Evolutionary conservation across 768 basidiomycete genomes (phyloP).

Genomic region (Termitomyces sp.): DNA sequence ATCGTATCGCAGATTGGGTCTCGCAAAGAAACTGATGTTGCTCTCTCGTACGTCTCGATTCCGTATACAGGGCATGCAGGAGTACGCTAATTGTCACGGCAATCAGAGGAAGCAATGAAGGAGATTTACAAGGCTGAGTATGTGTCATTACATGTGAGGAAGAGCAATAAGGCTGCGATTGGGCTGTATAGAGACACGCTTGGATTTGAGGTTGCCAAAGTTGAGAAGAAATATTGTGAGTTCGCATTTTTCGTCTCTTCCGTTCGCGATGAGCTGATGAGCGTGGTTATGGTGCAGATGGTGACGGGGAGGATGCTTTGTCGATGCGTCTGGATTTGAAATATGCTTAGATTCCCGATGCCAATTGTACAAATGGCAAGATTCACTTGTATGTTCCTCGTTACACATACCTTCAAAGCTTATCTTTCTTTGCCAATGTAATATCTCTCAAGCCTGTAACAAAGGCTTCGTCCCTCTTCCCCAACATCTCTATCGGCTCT

Average conservation of each 20-base stretch:
- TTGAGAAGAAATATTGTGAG: conserved; percentile 91
- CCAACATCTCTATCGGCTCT: not conserved
- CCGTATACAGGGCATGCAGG: not conserved
- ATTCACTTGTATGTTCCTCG: not conserved
- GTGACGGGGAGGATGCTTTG: conserved; percentile 1
- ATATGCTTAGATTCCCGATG: not conserved
- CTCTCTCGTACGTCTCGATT: conserved; percentile 67
- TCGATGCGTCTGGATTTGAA: conserved; percentile 1
- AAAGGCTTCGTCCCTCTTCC: not conserved
- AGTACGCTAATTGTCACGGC: not conserved
- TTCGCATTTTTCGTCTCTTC: conserved; percentile 9
- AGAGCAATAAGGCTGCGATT: conserved; percentile 92
- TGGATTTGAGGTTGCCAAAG: conserved; percentile 80
- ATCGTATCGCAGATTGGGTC: conserved; percentile 83
- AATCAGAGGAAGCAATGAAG: conserved; percentile 84
- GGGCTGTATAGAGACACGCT: conserved; percentile 84
- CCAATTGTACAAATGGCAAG: not conserved
- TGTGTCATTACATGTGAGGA: conserved; percentile 88
- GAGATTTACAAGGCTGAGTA: conserved; percentile 79
- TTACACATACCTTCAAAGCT: not conserved
- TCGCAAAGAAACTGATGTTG: conserved; percentile 93
- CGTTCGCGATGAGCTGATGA: not conserved
- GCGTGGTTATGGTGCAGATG: not conserved
- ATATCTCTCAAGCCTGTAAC: not conserved
- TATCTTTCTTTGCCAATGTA: not conserved